Base-by-base conservation (phyloP, 2,329 filamentous ascomycete genomes). In the Tolypocladium cylindrosporum region DNA sequence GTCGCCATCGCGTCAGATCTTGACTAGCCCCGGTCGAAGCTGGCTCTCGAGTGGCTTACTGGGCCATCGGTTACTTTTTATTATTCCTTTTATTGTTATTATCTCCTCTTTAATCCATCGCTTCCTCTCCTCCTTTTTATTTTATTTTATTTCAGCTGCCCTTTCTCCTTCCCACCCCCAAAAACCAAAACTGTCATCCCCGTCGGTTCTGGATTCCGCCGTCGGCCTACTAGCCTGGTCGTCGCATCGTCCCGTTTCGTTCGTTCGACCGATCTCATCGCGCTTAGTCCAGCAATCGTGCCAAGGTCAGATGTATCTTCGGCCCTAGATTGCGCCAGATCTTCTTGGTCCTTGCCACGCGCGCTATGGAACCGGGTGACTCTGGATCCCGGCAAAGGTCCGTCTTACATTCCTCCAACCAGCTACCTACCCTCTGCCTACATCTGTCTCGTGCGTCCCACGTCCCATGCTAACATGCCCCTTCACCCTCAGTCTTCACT, bases 351-450 rank as follows among this genome's bases (percentile, higher is more conserved):
- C 65, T 65, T 66, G 66, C 69, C 64, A 68, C 68, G 69, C 70
- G 67, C 71, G 71, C 68, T 69, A 73, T 72, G 72, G 71, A 73
- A 69, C 65, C 69, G 68, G 69, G 65, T 68, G 71, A 72, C 64
- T 65, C 69, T 71, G 68, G 66, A 66, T 65, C 66, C 67, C 70
- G 68, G 64, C 69, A 68, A 69, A 73, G 71, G 71, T 72, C 62
- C 63, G 71, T 72, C 64, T 66, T 62, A 66, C 57, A 64, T 64
- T 64, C 61, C 63, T 62, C 61, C 58, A 60, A 62, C 61, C 62
- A 59, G 59, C 62, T 27, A 27, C 4, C 21, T 59, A 54, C 55
- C 60, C 53, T 61, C 58, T 55, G 31, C 55, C 60, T 50, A 16
- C 31, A n/a, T 40, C 51, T 54, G 53, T 42, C 34, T 54, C 62